A percentile compares a stretch with the other conserved stretches of the same genome.
phyloP scores from a whole-genome alignment of 768 basidiomycete species.

The Podaxis sp. region DNA sequence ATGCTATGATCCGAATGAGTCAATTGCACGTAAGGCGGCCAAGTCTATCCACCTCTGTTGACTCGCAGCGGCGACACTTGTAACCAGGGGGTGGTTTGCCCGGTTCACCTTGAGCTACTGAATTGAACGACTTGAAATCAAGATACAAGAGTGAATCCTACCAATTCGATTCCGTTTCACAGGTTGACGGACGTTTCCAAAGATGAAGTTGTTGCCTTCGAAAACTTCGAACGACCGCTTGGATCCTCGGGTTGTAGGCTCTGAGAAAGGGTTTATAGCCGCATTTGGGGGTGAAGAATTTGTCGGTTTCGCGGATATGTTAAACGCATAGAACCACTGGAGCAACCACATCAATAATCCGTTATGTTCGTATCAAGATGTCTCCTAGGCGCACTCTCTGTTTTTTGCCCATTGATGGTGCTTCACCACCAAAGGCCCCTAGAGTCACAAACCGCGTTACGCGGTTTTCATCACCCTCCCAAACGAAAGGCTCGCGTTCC shows the following conservation, averaged over 20 bases:
- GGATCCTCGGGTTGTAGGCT: slow-evolving; percentile 26
- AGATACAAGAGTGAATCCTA: slow-evolving; percentile 21
- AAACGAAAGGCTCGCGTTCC: slow-evolving; percentile 91
- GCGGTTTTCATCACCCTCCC: slow-evolving; percentile 68
- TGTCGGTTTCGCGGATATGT: slow-evolving; percentile 55
- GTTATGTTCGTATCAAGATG: not conserved
- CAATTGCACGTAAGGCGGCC: not conserved
- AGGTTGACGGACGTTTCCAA: slow-evolving; percentile 56
- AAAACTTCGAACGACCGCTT: slow-evolving; percentile 56
- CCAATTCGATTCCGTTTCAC: slow-evolving; percentile 56
- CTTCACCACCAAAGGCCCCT: slow-evolving; percentile 76
- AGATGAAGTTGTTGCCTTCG: slow-evolving; percentile 62
- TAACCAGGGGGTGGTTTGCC: slow-evolving; percentile 68
- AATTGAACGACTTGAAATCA: not conserved
- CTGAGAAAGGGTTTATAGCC: slow-evolving; percentile 68
- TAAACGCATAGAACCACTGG: slow-evolving; percentile 98
- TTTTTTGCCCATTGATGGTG: slow-evolving; percentile 59
- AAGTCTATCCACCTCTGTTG: slow-evolving; percentile 51
- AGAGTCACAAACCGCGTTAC: slow-evolving; percentile 81
- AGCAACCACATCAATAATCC: not conserved
- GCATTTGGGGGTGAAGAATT: slow-evolving; percentile 50
- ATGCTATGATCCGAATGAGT: slow-evolving; percentile 43
- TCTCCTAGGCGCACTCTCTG: slow-evolving; percentile 58
- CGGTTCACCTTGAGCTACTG: slow-evolving; percentile 33
- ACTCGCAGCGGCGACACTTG: slow-evolving; percentile 74